Base-by-base conservation (phyloP, 805 yeast genomes). In the Hanseniaspora hatyaiensis region DNA sequence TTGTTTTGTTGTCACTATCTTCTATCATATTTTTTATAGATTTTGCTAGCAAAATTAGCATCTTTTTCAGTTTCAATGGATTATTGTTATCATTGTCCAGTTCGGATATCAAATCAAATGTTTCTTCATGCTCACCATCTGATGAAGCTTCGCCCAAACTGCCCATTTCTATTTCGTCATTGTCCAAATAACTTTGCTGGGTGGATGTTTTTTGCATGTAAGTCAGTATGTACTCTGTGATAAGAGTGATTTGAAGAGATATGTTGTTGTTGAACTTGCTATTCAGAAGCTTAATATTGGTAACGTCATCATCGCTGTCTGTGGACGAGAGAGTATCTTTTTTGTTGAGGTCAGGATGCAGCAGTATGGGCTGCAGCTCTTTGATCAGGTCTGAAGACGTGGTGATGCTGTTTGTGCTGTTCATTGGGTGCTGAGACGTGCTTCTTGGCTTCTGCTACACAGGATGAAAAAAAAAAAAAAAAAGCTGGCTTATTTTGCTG, bases 351-450 rank as follows among this genome's bases (percentile, higher is more conserved):
- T 40, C 29, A 12, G 40, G 13, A 19, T 37, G 31, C 19, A 45
- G 16, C 4, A 45, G 32, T 11, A 37, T 45, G 6, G 49, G 49
- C 15, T 45, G 49, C 4, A 45, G 16, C 8, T 45, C 30, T 18
- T 18, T 45, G 16, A 45, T 36, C 5, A 45, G 49, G 31, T 45
- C 49, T 15, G 49, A 37, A 13, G 49, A 31, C 23, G 49, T 23
- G 3, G 34, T 23, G 4, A 45, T 45, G 19, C 30, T 31, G 30
- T 29, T 22, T 6, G 15, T 6, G 13, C 12, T 24, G 6, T 45
- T 34, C 49, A 45, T 45, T 18, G n/a, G n/a, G n/a, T n/a, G n/a
- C n/a, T n/a, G n/a, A n/a, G n/a, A n/a, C n/a, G n/a, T n/a, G n/a
- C n/a, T n/a, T n/a, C n/a, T n/a, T n/a, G n/a, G n/a, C n/a, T n/a